Base-by-base conservation (phyloP, 768 basidiomycete genomes). In the Trametes cingulata region DNA sequence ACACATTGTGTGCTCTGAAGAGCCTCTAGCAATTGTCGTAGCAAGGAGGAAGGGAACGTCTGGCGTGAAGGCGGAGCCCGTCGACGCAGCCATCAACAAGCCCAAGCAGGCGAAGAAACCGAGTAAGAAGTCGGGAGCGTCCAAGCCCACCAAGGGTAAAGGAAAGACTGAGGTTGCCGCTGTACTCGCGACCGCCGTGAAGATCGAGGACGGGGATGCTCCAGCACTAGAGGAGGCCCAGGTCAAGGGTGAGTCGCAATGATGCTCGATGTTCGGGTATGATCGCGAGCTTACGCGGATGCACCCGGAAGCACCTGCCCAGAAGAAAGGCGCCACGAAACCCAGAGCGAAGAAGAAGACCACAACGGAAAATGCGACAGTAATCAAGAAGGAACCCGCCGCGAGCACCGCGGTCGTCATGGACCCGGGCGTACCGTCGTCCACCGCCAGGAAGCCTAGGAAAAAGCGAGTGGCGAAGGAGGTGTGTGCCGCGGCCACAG, bases 21-120 rank as follows among this genome's bases (percentile, higher is more conserved):
- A 58, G 35, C 57, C 57, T 8, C 41, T 58, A 1, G 35, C 33
- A 5, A 37, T 58, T 41, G 57, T 58, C 6, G n/a, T 58, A 7
- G 57, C 57, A 25, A 24, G 50, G 33, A 51, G 41, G 40, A 50
- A 29, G 35, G 41, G n/a, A n/a, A 33, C 2, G 6, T 17, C 39
- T n/a, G 20, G 2, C 36, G 55, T 37, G 20, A 42, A 51, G 41
- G 19, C 19, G 9, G 14, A 29, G 29, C n/a, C n/a, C 9, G 42
- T 45, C 5, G n/a, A 24, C 4, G 27, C 15, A 17, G 27, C n/a
- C 22, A 27, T 41, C 10, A 1, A 24, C 15, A 22, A 13, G 10
- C 19, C 12, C 2, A 41, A 41, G 37, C 36, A 27, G 20, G 46
- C 12, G 14, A 48, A 29, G 27, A 48, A 46, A 46, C 10, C 19